Evolutionary conservation across 176 grass and related monocot species (phyloP), one percentile per base, ranked within the genome.

Genomic region (Secale cereale): DNA sequence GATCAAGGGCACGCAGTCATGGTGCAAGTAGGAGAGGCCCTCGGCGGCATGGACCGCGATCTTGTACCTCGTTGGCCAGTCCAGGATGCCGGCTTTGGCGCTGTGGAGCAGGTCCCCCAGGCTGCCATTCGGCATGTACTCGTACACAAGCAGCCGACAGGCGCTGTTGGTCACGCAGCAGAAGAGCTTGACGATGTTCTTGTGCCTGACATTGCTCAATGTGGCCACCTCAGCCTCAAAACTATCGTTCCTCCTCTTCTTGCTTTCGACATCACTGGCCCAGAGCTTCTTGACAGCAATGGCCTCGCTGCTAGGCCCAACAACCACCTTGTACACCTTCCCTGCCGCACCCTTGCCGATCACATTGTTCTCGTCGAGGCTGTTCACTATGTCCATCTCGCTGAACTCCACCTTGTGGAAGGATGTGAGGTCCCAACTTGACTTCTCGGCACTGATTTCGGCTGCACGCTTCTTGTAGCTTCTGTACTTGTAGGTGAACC

Each of bases 41-140:
- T 95, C 93, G 0, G 96, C 96, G 2, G 93, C 93, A 20, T 91
- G 46, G 23, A 95, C 14, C 0, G 81, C 86, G 66, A 98, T 98
- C 82, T 91, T 95, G 16, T 91, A 84, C 81, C 93, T 88, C 1
- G 32, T 60, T 1, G 80, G 87, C 96, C 96, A 98, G 25, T 92
- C 83, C 54, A 98, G 17, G 17, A 87, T 43, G 20, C 35, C 78
- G 39, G 43, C 73, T 41, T 95, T 95, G 60, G 68, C 77, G 29
- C 89, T 41, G 46, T 92, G 96, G 20, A 98, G 82, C 45, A 92
- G 8, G 65, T 95, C 93, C 26, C 96, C 93, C 39, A 98, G 81
- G 87, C 96, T 98, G 35, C 96, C 96, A n/a, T 98, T 98, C 2
- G 89, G 83, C 96, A 98, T 95, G 91, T 95, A 98, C 74, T 98